Conservation (phyloP, 176 grass and related monocot species). For the Carex kokanica region DNA sequence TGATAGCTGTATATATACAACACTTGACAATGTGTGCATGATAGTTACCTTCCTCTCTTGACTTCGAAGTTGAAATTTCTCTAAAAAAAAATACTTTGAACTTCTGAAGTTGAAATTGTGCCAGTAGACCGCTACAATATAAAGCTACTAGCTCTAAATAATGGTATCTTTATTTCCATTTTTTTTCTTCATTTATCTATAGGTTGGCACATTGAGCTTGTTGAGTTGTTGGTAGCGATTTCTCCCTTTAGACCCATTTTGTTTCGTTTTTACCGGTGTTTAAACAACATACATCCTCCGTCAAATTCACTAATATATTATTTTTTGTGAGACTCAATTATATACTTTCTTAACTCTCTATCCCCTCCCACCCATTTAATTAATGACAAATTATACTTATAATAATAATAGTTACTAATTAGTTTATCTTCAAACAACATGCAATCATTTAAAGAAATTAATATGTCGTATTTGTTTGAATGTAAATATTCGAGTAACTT, state of each 20-base stretch:
- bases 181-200: neutral
- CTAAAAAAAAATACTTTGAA: too few relatives aligned
- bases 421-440: too few relatives aligned
- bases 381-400: too few relatives aligned
- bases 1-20: slow-evolving; percentile 16
- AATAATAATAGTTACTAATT: too few relatives aligned
- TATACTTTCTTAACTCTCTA: too few relatives aligned
- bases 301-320: too few relatives aligned
- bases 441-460: too few relatives aligned
- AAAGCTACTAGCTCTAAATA: neutral
- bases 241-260: neutral
- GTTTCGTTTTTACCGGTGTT: neutral
- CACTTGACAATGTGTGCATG: neutral
- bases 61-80: neutral
- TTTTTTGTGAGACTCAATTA: too few relatives aligned
- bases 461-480: too few relatives aligned
- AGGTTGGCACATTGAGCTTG: neutral
- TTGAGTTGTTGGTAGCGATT: neutral
- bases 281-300: too few relatives aligned
- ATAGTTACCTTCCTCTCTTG: neutral
- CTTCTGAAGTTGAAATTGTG: neutral
- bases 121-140: neutral
- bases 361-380: too few relatives aligned
- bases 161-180: slow-evolving; percentile 1
- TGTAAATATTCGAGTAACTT: too few relatives aligned